Conservation (phyloP, 257 asterid species). For the Penstemon eatonii region DNA sequence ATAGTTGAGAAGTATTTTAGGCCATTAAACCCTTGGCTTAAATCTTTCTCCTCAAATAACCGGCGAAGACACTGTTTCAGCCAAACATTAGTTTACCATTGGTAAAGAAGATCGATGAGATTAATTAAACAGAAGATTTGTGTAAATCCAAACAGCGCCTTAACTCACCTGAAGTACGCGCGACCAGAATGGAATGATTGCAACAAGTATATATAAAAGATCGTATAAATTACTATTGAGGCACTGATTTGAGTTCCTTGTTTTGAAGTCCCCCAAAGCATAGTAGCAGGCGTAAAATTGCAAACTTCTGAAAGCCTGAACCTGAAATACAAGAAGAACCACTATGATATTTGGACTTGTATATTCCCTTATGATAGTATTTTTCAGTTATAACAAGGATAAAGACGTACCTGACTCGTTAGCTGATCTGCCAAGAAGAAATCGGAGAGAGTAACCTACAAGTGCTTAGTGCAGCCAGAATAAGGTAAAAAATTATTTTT, state of each 20-base stretch:
- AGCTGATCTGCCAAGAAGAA: slow-evolving; percentile 91
- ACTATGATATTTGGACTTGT: background rate
- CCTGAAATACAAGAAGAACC: slow-evolving; percentile 42
- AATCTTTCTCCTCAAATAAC: slow-evolving; percentile 51
- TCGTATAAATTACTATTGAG: slow-evolving; percentile 23
- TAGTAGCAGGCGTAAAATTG: slow-evolving; percentile 69
- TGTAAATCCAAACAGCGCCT: background rate
- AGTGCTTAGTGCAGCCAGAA: slow-evolving; percentile 21
- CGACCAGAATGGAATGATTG: slow-evolving; percentile 66
- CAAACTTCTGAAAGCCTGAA: slow-evolving; percentile 71
- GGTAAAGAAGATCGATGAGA: background rate
- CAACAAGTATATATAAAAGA: slow-evolving; percentile 45
- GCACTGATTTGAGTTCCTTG: slow-evolving; percentile 44
- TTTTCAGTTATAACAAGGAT: background rate
- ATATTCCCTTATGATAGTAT: background rate
- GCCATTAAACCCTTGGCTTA: slow-evolving; percentile 46
- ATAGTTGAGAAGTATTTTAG: slow-evolving; percentile 67
- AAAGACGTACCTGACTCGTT: slow-evolving; percentile 77
- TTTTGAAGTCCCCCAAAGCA: slow-evolving; percentile 61
- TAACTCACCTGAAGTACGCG: slow-evolving; percentile 62
- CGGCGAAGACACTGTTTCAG: slow-evolving; percentile 64
- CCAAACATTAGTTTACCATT: background rate
- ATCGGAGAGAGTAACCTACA: slow-evolving; percentile 71
- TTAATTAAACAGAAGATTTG: background rate
- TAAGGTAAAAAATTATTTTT: slow-evolving; percentile 3